Evolutionary conservation across 78 protist species (phyloP), one percentile per base, ranked within the genome.

Genomic region (Blattamonas nauphoetae): DNA sequence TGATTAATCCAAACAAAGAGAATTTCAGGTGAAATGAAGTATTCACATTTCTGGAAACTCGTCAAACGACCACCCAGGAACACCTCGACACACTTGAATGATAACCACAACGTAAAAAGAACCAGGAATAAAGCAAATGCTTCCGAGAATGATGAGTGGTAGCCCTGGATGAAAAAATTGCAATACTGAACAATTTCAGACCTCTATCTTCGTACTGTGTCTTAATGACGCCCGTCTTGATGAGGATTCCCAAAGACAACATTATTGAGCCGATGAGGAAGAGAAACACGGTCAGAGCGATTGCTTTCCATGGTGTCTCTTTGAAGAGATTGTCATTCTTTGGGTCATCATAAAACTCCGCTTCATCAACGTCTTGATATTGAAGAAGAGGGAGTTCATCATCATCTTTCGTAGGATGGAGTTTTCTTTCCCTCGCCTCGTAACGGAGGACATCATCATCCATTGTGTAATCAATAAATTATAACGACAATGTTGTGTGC

Each of bases 281-380:
- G 38, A 55, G 21, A 55, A 55, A 55, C 21, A 55, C 71, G 21
- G 71, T 21, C 11, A 55, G 71, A 11, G 21, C 11, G 21, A 55
- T 55, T 55, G 38, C 71, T 55, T 55, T 55, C 71, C 71, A 55
- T 55, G 71, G 71, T n/a, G n/a, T n/a, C n/a, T n/a, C n/a, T n/a
- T n/a, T n/a, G n/a, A n/a, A n/a, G n/a, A n/a, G n/a, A n/a, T n/a
- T n/a, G n/a, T n/a, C n/a, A n/a, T n/a, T n/a, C n/a, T n/a, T n/a
- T n/a, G n/a, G n/a, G n/a, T n/a, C n/a, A n/a, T n/a, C n/a, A n/a
- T n/a, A n/a, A n/a, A n/a, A n/a, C n/a, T n/a, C n/a, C n/a, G n/a
- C n/a, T n/a, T n/a, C n/a, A n/a, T n/a, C n/a, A n/a, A n/a, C n/a
- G n/a, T n/a, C n/a, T n/a, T n/a, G n/a, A n/a, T n/a, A n/a, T n/a